Evolutionary conservation across 1,284 basidiomycete genomes (phyloP).

Genomic region (Apiotrichum porosum): DNA sequence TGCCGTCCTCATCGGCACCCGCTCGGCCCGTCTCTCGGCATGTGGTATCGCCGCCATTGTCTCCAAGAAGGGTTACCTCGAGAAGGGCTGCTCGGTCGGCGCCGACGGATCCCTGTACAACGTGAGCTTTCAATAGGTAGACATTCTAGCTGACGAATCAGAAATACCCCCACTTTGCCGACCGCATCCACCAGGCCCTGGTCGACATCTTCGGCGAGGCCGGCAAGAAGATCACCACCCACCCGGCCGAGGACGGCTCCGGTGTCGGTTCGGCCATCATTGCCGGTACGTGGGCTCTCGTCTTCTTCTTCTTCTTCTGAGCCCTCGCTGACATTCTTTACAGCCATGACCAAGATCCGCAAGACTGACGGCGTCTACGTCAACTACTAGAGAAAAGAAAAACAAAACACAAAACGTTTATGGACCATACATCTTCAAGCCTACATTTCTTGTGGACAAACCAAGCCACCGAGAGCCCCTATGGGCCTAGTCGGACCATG

Average conservation of each 20-base stretch:
- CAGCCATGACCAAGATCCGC: constrained; percentile 62
- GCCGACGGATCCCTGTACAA: constrained; percentile 91
- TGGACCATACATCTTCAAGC: too few species aligned
- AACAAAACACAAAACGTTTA: too few species aligned
- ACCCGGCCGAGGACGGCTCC: constrained; percentile 90
- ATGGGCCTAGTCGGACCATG: too few species aligned
- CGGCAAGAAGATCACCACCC: constrained; percentile 79
- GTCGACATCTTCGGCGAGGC: constrained; percentile 90
- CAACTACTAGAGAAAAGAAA: constrained; percentile 25
- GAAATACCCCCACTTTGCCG: constrained; percentile 93
- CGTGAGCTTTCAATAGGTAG: constrained; percentile 53
- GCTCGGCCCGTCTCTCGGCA: constrained; percentile 79
- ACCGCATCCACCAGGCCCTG: constrained; percentile 81
- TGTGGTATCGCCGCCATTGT: constrained; percentile 95
- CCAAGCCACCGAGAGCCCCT: too few species aligned
- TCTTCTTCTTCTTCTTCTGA: too few species aligned
- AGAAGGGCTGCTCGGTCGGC: constrained; percentile 74
- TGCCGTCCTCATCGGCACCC: constrained; percentile 79
- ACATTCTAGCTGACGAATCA: constrained; percentile 41
- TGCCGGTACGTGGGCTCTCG: constrained; percentile 64
- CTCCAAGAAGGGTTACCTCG: constrained; percentile 81
- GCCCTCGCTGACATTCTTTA: too few species aligned
- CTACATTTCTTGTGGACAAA: too few species aligned
- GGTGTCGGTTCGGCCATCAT: constrained; percentile 96
- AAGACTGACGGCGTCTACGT: constrained; percentile 50